phyloP scores from a whole-genome alignment of 2,329 filamentous ascomycete species.

The Cordyceps tenuipes region DNA sequence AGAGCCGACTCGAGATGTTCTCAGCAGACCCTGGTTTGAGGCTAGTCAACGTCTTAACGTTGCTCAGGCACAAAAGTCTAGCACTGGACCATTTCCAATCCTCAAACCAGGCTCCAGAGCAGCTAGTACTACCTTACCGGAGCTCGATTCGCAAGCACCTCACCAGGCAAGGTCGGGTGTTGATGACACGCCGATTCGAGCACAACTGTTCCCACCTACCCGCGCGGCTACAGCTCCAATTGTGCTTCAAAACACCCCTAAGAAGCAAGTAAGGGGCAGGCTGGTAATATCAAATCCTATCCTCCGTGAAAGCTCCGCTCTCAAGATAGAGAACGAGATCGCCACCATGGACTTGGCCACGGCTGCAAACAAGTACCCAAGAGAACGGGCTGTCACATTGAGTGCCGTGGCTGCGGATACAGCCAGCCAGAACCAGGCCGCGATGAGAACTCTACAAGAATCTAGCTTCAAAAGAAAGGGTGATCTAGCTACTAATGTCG shows the following conservation, averaged over 20 bases:
- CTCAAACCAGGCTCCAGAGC: background rate
- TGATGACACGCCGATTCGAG: constrained; percentile 31
- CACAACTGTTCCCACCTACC: constrained; percentile 34
- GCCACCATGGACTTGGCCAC: constrained; percentile 42
- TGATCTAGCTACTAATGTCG: background rate
- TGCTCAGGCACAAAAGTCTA: background rate
- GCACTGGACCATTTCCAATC: background rate
- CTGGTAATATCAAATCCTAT: constrained; percentile 44
- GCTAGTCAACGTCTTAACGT: background rate
- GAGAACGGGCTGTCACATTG: constrained; percentile 19
- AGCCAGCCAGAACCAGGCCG: background rate
- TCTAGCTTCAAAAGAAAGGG: constrained; percentile 29
- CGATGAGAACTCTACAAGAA: background rate
- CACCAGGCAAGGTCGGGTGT: constrained; percentile 28
- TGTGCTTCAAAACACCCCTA: constrained; percentile 16
- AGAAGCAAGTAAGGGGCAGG: constrained; percentile 27
- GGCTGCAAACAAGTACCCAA: constrained; percentile 38
- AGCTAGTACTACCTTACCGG: constrained; percentile 23
- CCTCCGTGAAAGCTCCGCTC: constrained; percentile 24
- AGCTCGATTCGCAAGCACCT: constrained; percentile 29
- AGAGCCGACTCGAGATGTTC: background rate
- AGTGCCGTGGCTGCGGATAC: background rate
- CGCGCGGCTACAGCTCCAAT: constrained; percentile 22
- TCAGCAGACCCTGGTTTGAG: background rate
- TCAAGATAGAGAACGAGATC: constrained; percentile 36